These are phyloP conservation scores for Durotheca rogersii DNA, from an alignment of 495 filamentous ascomycete species.

Conservation along the genomic window DNA sequence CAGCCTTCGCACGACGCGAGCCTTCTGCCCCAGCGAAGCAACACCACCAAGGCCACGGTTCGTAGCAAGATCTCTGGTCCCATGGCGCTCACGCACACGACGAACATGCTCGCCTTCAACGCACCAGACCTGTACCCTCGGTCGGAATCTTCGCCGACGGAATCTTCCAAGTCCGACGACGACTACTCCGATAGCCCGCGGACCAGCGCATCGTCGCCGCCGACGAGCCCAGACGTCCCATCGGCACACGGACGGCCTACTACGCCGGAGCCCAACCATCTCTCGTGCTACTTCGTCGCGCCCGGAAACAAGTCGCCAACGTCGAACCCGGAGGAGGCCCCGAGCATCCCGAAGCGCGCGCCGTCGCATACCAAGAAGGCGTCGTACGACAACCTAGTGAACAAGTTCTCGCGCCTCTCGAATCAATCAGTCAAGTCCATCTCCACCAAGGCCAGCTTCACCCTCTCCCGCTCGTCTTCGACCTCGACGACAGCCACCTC, in stretches of 20 bases:
- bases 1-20: slow-evolving; percentile 41
- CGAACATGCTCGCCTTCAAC: slow-evolving; percentile 93
- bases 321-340: slow-evolving; percentile 51
- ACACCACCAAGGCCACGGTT: slow-evolving; percentile 48
- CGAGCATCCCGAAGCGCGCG: slow-evolving; percentile 70
- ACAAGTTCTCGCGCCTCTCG: slow-evolving; percentile 59
- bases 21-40: slow-evolving; percentile 46
- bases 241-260: slow-evolving; percentile 59
- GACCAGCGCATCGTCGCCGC: slow-evolving; percentile 59
- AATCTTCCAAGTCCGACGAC: slow-evolving; percentile 55
- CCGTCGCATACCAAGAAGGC: slow-evolving; percentile 79
- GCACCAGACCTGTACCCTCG: slow-evolving; percentile 72
- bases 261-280: slow-evolving; percentile 70
- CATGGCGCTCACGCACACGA: slow-evolving; percentile 84
- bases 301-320: slow-evolving; percentile 47
- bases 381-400: slow-evolving; percentile 54
- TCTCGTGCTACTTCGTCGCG: slow-evolving; percentile 73
- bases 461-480: slow-evolving; percentile 50
- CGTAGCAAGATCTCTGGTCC: slow-evolving; percentile 80
- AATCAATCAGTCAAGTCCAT: slow-evolving; percentile 46
- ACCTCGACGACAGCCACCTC: slow-evolving; percentile 48
- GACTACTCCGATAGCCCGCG: slow-evolving; percentile 61
- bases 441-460: slow-evolving; percentile 49
- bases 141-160: slow-evolving; percentile 53
- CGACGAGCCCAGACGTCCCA: slow-evolving; percentile 73